Conservation (phyloP, 2,329 filamentous ascomycete genomes). For the Fusarium sp. region DNA sequence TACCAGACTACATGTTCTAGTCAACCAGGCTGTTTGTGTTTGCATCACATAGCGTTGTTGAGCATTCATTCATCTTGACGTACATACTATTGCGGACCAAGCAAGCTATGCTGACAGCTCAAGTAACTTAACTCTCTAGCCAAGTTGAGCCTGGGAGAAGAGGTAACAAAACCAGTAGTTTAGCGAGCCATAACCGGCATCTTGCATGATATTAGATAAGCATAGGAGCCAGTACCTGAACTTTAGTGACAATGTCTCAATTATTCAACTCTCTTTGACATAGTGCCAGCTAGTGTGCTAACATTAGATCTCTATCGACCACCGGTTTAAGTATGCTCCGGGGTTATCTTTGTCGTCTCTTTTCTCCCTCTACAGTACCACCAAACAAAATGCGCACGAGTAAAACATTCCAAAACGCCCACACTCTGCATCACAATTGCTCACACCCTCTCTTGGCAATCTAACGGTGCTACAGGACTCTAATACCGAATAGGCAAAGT, state of each 20-base stretch:
- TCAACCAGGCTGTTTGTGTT: background rate
- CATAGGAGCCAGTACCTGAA: conserved; percentile 7
- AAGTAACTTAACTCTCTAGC: background rate
- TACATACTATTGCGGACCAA: background rate
- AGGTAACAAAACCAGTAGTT: conserved; percentile 11
- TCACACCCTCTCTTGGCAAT: conserved; percentile 26
- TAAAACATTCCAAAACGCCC: conserved; percentile 31
- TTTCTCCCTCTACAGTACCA: conserved; percentile 22
- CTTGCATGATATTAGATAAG: conserved; percentile 16
- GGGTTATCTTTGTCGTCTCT: conserved; percentile 27
- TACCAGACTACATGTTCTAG: background rate
- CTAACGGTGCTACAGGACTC: conserved; percentile 33
- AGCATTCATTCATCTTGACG: conserved; percentile 19
- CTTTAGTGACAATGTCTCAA: conserved; percentile 10
- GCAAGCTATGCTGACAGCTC: conserved; percentile 7
- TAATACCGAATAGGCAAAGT: conserved; percentile 18
- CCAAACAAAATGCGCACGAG: conserved; percentile 14
- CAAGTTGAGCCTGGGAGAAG: conserved; percentile 19
- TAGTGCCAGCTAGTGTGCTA: background rate
- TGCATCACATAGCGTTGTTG: conserved; percentile 20
- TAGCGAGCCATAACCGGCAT: conserved; percentile 7
- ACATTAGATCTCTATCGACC: conserved; percentile 15
- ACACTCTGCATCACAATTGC: conserved; percentile 17
- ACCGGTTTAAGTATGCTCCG: conserved; percentile 2
- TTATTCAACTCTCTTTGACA: conserved; percentile 9